Evolutionary conservation across 1,284 basidiomycete species (phyloP), one percentile per base, ranked within the genome.

Genomic region (Ceratobasidium sp.): DNA sequence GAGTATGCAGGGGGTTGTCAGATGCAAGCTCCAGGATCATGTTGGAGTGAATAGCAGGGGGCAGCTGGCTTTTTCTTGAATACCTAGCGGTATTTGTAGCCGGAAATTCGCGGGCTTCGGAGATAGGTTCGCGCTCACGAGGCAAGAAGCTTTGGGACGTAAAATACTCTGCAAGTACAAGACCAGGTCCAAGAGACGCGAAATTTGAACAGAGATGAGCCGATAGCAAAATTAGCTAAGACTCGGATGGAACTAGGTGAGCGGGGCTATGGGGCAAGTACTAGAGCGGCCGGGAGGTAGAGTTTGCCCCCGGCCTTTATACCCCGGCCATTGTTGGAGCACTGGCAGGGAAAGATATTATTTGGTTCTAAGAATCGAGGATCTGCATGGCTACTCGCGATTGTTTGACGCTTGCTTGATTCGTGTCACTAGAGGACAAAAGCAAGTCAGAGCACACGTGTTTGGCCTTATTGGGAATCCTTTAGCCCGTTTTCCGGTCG

Each of bases 11-110:
- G 10, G 73, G 73, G 37, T 75, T 75, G 51, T 75, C 73, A 6
- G 73, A 75, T 20, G 73, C 73, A 15, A 75, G 73, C 49, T 75
- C 73, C 11, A 75, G 31, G 51, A 75, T 75, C 73, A 75, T 75
- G 73, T 65, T 66, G 73, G 28, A 58, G 73, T 35, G 39, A 28
- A 33, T 39, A 63, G 61, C 13, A 45, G 73, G 53, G 26, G 23
- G 49, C 47, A 47, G 61, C 8, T 75, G 31, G 35, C 26, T 51
- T 35, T 51, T 35, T 37, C 33, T 31, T 39, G 51, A 28, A n/a
- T 4, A 33, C 63, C 37, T 39, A 33, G 49, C 47, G 65, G 37
- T 53, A 64, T 75, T 75, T 75, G 53, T 75, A 58, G 42, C 35
- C 20, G 49, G 61, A 56, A 56, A 53, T 65, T 66, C 61, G 53